Base-by-base conservation (phyloP, 257 asterid species). In the Nicotiana sylvestris region DNA sequence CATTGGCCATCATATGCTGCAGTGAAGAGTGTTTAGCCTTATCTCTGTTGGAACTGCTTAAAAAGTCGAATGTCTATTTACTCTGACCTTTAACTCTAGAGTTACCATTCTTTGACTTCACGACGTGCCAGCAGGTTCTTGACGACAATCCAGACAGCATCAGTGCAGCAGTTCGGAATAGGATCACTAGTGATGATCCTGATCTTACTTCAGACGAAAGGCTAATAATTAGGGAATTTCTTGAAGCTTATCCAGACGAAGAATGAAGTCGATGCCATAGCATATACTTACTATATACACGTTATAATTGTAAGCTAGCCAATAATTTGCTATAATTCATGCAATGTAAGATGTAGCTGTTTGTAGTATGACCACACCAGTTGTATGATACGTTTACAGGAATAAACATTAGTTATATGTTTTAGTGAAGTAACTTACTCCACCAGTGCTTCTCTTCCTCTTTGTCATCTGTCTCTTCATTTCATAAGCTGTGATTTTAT, bases 121-220 rank as follows among this genome's bases (percentile, higher is more conserved):
- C 66, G 0, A 15, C 13, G 15, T 68, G 16, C 29, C 17, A 77
- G 85, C 88, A 96, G 99, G 97, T 96, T 84, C 65, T 74, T 3
- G 92, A 83, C 57, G 87, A 88, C 27, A 69, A 86, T 62, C 87
- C 95, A 7, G 84, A 83, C 68, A 89, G 90, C 87, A 80, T 46
- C 17, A 86, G 58, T 43, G 85, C 91, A 84, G 88, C 81, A 35
- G 85, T 90, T n/a, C 88, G 98, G 80, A 89, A 77, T 62, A 90
- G 97, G 89, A 55, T 96, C 84, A 76, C 84, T 2, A 85, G 92
- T 8, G 98, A 93, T 17, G 95, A 92, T 56, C 97, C 97, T 53
- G 66, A 84, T 74, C 97, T 94, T 81, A 88, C 97, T 2, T 81
- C 82, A 61, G 46, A 84, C 8, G 99, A 94, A 82, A 91, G 97